Evolutionary conservation across 2,329 filamentous ascomycete genomes (phyloP).

Genomic region (Apiospora malaysiana): DNA sequence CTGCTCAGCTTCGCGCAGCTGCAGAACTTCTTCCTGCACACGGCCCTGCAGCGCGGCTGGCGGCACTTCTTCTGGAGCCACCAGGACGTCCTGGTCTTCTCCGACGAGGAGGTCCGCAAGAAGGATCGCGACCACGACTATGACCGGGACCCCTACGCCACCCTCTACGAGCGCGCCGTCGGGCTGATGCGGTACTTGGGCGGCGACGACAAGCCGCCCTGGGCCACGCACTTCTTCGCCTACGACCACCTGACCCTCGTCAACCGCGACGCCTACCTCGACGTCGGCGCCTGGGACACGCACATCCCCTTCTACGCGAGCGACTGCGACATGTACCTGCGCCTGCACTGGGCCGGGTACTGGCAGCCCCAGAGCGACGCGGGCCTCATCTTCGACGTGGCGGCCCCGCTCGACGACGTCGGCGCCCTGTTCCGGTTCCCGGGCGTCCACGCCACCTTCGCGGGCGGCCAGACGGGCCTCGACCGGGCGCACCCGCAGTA

Average conservation of each 20-base stretch:
- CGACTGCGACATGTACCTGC: conserved; percentile 54
- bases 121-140: conserved; percentile 44
- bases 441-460: conserved; percentile 40
- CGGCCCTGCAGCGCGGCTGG: conserved; percentile 49
- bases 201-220: conserved; percentile 44
- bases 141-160: conserved; percentile 42
- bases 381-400: conserved; percentile 50
- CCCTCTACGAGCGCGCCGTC: conserved; percentile 41
- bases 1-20: conserved; percentile 55
- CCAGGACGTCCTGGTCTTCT: conserved; percentile 52
- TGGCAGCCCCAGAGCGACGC: conserved; percentile 46
- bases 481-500: conserved; percentile 30
- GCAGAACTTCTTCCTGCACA: conserved; percentile 54
- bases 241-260: conserved; percentile 57
- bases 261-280: conserved; percentile 49
- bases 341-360: conserved; percentile 47
- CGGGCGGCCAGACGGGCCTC: conserved; percentile 40
- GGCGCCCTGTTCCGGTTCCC: conserved; percentile 48
- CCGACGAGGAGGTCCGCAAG: conserved; percentile 46
- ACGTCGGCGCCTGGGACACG: conserved; percentile 54
- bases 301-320: conserved; percentile 54
- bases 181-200: conserved; percentile 40
- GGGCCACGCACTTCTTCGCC: conserved; percentile 56
- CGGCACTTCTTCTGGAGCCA: conserved; percentile 55
- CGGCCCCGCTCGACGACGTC: conserved; percentile 48